Conservation (phyloP, 78 protist genomes). For the Emiliania huxleyi region DNA sequence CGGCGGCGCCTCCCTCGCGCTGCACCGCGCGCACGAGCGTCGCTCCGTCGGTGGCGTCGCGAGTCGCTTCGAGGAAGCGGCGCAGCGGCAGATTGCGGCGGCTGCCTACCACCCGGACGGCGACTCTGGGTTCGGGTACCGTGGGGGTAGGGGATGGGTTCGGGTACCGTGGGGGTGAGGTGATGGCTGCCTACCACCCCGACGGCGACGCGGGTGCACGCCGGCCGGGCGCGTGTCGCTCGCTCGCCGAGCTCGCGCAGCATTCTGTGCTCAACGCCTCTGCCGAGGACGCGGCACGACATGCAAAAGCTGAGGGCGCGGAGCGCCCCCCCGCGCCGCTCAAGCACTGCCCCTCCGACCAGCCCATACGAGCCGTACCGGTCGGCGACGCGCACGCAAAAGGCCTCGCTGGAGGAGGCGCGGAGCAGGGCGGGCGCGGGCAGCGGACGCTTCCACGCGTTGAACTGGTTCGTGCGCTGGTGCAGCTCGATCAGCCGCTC, state of each 20-base stretch:
- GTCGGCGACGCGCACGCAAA: neutral
- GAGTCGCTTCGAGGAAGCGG: no score
- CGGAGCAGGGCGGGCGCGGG: neutral
- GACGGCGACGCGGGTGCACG: neutral
- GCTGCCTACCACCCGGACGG: no score
- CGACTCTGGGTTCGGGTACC: no score
- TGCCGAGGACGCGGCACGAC: conserved; percentile 23
- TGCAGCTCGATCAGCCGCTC: neutral
- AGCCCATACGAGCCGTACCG: neutral
- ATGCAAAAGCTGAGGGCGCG: neutral
- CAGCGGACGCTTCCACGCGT: conserved; percentile 12
- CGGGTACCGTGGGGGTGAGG: no score
- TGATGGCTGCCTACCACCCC: no score
- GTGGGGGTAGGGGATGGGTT: no score
- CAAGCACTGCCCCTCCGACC: neutral
- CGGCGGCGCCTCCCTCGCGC: no score
- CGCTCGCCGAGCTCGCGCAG: neutral
- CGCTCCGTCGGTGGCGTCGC: no score
- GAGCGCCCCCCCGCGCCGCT: neutral
- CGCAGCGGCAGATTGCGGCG: no score
- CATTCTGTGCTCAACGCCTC: conserved; percentile 13
- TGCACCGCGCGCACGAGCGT: no score
- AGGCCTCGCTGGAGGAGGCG: neutral
- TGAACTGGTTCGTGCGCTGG: conserved; percentile 1
- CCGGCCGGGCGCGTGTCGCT: neutral